A percentile compares a stretch with the other conserved stretches of the same genome.
These are phyloP conservation scores for Xylaria venustula DNA, from an alignment of 495 filamentous ascomycete species.

Conservation along the genomic window DNA sequence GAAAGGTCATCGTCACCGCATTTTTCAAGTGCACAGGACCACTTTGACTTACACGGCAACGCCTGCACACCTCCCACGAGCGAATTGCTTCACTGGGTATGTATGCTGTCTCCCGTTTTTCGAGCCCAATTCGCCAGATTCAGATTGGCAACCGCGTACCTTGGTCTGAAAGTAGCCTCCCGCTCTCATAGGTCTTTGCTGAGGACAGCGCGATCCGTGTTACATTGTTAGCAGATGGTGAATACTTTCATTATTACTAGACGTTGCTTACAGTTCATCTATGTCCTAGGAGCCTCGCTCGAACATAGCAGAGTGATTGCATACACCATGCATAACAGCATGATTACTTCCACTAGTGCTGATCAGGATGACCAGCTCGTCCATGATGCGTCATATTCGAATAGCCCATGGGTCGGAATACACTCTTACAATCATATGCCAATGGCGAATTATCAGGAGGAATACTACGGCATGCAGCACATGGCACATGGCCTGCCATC, in stretches of 20 bases:
- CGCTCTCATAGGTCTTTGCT: slow-evolving; percentile 22
- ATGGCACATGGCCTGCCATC: slow-evolving; percentile 46
- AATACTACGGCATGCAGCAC: slow-evolving; percentile 41
- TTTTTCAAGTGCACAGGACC: slow-evolving; percentile 25
- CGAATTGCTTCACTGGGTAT: slow-evolving; percentile 33
- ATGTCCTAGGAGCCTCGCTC: not conserved
- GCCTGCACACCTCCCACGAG: slow-evolving; percentile 21
- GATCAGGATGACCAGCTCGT: slow-evolving; percentile 49
- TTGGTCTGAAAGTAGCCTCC: slow-evolving; percentile 24
- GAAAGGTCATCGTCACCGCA: slow-evolving; percentile 16
- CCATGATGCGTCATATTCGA: slow-evolving; percentile 41
- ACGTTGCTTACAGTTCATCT: slow-evolving; percentile 17
- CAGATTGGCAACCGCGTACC: slow-evolving; percentile 27
- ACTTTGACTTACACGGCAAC: slow-evolving; percentile 21
- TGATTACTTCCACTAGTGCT: slow-evolving; percentile 46
- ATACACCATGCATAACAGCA: slow-evolving; percentile 49
- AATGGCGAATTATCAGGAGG: slow-evolving; percentile 44
- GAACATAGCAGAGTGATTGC: not conserved
- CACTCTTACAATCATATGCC: slow-evolving; percentile 45
- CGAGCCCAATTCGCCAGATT: slow-evolving; percentile 27
- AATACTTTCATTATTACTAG: slow-evolving; percentile 21
- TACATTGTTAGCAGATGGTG: slow-evolving; percentile 16
- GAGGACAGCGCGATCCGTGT: slow-evolving; percentile 23
- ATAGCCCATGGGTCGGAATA: slow-evolving; percentile 48
- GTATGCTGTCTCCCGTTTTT: slow-evolving; percentile 33